Conservation (phyloP, 2,329 filamentous ascomycete genomes). For the Rhynchosporium secalis region DNA sequence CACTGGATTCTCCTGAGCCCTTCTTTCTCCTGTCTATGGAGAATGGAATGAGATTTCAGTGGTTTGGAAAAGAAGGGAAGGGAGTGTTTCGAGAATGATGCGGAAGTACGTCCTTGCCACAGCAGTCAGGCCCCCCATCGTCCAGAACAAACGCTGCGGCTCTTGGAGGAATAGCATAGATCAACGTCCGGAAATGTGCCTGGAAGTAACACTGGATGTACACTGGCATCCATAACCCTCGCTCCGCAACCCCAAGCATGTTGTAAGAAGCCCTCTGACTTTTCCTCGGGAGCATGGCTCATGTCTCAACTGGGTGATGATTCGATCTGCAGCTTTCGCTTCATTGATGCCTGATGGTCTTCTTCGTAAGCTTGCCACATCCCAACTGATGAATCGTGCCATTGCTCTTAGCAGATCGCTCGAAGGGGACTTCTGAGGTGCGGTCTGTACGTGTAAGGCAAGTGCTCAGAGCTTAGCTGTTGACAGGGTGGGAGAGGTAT, state of each 20-base stretch:
- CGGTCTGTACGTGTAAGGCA: not conserved
- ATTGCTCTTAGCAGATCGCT: too few relatives aligned
- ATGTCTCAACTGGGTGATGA: slow-evolving; percentile 11
- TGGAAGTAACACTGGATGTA: not conserved
- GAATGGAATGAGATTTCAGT: too few relatives aligned
- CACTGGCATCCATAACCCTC: slow-evolving; percentile 7
- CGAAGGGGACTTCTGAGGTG: too few relatives aligned
- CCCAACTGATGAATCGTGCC: not conserved
- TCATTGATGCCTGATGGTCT: not conserved
- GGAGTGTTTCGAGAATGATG: too few relatives aligned
- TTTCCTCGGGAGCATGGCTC: slow-evolving; percentile 21
- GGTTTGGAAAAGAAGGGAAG: too few relatives aligned
- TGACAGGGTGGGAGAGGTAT: not conserved
- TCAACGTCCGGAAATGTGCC: not conserved
- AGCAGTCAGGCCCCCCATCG: too few relatives aligned
- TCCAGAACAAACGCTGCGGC: not conserved
- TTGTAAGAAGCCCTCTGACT: slow-evolving; percentile 22
- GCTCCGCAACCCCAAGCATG: slow-evolving; percentile 15
- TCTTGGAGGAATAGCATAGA: slow-evolving; percentile 8
- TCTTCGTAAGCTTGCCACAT: not conserved
- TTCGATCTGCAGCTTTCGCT: not conserved
- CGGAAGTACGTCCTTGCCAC: too few relatives aligned
- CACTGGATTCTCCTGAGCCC: too few relatives aligned
- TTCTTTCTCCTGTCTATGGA: too few relatives aligned
- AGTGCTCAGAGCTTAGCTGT: not conserved